phyloP scores from a whole-genome alignment of 1,284 basidiomycete genomes.

The Chalciporus sp. region DNA sequence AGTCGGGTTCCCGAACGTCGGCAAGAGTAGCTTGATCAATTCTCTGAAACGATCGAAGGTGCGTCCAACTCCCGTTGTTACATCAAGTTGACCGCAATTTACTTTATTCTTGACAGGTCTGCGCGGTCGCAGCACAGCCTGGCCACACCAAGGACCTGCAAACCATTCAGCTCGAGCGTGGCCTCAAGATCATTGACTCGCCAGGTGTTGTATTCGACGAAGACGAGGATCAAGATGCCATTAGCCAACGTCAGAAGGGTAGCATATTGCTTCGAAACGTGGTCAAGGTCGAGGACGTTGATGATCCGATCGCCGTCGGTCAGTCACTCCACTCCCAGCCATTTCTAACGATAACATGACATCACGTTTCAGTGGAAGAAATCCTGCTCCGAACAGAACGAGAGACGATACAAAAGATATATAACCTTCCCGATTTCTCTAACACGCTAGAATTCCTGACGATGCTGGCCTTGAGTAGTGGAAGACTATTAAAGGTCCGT shows the following conservation, averaged over 20 bases:
- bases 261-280: slow-evolving; percentile 89
- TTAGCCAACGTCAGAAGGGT: slow-evolving; percentile 56
- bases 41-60: slow-evolving; percentile 90
- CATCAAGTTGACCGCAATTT: slow-evolving; percentile 31
- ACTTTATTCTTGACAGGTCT: slow-evolving; percentile 59
- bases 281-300: slow-evolving; percentile 88
- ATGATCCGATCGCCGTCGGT: slow-evolving; percentile 90
- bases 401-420: slow-evolving; percentile 77
- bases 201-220: slow-evolving; percentile 95
- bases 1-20: slow-evolving; percentile 97
- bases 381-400: slow-evolving; percentile 74
- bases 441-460: slow-evolving; percentile 87
- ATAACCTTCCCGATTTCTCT: slow-evolving; percentile 76
- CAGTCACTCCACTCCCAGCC: slow-evolving; percentile 30
- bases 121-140: slow-evolving; percentile 93
- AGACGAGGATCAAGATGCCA: slow-evolving; percentile 51
- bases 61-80: slow-evolving; percentile 4
- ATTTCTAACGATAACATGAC: neutral
- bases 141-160: slow-evolving; percentile 97
- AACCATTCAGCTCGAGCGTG: slow-evolving; percentile 90
- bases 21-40: slow-evolving; percentile 96
- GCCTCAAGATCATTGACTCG: slow-evolving; percentile 91
- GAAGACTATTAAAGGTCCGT: slow-evolving; percentile 76
- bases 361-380: slow-evolving; percentile 67
- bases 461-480: slow-evolving; percentile 86